Evolutionary conservation across 176 grass and related monocot species (phyloP).

Genomic region (Tillandsia leiboldiana): DNA sequence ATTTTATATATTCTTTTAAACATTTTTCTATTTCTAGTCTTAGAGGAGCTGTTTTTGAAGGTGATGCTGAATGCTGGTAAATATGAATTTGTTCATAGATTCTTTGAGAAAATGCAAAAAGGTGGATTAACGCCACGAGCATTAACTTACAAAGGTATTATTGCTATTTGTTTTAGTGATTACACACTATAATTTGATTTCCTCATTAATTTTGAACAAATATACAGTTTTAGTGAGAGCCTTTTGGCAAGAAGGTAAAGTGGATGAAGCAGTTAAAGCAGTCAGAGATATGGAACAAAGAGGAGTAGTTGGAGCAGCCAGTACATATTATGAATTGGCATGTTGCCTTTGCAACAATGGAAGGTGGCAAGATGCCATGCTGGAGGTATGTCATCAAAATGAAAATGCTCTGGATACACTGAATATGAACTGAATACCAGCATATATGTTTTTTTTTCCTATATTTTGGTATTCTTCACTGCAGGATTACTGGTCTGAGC

Average conservation of each 20-base stretch:
- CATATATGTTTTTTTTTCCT: neutral
- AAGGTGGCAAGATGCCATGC: constrained; percentile 84
- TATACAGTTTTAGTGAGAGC: constrained; percentile 73
- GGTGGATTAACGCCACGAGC: constrained; percentile 64
- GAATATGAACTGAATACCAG: too few relatives aligned
- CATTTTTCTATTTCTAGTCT: constrained; percentile 24
- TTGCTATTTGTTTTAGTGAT: neutral
- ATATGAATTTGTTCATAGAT: constrained; percentile 77
- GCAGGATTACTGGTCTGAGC: neutral
- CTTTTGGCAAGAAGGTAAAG: constrained; percentile 72
- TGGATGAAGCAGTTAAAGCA: constrained; percentile 68
- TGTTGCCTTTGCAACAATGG: constrained; percentile 83
- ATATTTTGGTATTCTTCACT: neutral
- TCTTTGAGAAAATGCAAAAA: constrained; percentile 83
- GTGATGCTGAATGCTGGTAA: constrained; percentile 89
- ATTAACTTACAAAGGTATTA: constrained; percentile 76
- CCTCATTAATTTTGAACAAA: constrained; percentile 22
- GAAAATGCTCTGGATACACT: neutral
- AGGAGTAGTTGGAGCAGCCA: constrained; percentile 68
- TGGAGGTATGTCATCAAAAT: constrained; percentile 42
- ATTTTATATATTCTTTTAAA: neutral
- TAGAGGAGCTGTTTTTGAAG: constrained; percentile 45
- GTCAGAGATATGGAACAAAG: constrained; percentile 83
- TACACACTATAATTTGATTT: neutral
- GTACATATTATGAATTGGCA: constrained; percentile 89